These are phyloP conservation scores for Gaertneriomyces semiglobifer DNA, from an alignment of 192 early-diverging fungal species.

Conservation along the genomic window DNA sequence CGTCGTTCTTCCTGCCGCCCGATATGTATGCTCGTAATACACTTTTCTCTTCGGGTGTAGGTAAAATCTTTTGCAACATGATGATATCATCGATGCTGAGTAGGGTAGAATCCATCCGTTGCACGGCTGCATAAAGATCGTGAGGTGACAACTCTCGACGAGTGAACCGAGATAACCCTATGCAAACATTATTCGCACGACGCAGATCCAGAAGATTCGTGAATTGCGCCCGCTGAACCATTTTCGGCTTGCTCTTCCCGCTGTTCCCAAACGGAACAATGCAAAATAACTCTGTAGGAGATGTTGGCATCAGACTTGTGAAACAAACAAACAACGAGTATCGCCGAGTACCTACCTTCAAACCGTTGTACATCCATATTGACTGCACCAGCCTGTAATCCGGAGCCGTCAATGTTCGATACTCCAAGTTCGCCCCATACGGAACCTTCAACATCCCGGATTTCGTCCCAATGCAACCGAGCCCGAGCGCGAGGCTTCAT, in stretches of 20 bases:
- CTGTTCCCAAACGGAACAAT: constrained; percentile 35
- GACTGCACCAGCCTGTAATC: neutral
- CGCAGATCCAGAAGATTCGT: constrained; percentile 52
- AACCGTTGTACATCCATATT: constrained; percentile 42
- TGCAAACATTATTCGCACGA: constrained; percentile 56
- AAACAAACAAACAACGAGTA: constrained; percentile 7
- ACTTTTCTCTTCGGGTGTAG: constrained; percentile 42
- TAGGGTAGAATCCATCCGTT: constrained; percentile 30
- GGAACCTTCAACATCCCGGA: constrained; percentile 31
- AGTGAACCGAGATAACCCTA: constrained; percentile 46
- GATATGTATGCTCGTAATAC: constrained; percentile 26
- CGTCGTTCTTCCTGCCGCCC: constrained; percentile 10
- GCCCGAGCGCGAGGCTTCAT: constrained; percentile 38
- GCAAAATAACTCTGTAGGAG: constrained; percentile 47
- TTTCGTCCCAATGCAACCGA: constrained; percentile 50
- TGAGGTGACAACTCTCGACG: constrained; percentile 39
- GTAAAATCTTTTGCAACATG: constrained; percentile 44
- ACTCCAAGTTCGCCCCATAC: constrained; percentile 22
- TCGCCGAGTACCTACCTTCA: constrained; percentile 31
- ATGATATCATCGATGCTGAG: constrained; percentile 45
- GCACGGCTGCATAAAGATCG: constrained; percentile 31
- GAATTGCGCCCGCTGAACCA: constrained; percentile 46
- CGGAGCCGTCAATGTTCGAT: constrained; percentile 20
- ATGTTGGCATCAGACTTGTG: neutral
- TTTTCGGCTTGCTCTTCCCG: constrained; percentile 28